Evolutionary conservation across 345 rosid genomes (phyloP).

Genomic region (Orychophragmus violaceus): DNA sequence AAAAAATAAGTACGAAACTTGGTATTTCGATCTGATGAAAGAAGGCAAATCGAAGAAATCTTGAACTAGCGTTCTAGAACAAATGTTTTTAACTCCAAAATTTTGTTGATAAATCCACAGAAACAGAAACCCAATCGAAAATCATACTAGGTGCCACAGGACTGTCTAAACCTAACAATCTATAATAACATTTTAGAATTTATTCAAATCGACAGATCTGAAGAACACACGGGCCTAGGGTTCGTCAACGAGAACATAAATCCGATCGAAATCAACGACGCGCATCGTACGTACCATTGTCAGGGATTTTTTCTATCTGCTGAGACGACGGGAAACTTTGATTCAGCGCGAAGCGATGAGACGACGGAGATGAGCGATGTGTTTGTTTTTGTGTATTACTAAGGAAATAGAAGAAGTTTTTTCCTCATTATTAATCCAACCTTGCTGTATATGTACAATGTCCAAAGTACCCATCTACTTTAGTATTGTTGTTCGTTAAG

Average conservation of each 20-base stretch:
- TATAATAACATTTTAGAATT: not conserved
- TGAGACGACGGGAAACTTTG: not conserved
- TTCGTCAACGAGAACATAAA: not conserved
- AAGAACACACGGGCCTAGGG: not conserved
- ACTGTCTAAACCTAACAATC: not conserved
- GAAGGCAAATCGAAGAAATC: not conserved
- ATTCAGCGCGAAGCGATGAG: conserved; percentile 13
- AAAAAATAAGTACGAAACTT: not conserved
- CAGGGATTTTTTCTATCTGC: conserved; percentile 1
- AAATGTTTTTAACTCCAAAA: too few relatives aligned
- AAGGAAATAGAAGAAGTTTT: not conserved
- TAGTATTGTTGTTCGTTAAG: not conserved
- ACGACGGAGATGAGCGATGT: conserved; percentile 13
- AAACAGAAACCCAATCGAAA: not conserved
- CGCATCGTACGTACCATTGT: conserved; percentile 16
- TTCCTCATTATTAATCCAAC: not conserved
- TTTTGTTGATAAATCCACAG: not conserved
- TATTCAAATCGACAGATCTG: not conserved
- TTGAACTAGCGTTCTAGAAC: too few relatives aligned
- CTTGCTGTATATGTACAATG: not conserved
- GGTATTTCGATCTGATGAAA: not conserved
- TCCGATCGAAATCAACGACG: not conserved
- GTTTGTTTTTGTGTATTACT: not conserved
- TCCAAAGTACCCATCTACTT: conserved; percentile 9
- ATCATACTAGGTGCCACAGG: not conserved